Evolutionary conservation across 129 eudicot genomes (phyloP), one percentile per base, ranked within the genome.

Genomic region (Cynara cardunculus): DNA sequence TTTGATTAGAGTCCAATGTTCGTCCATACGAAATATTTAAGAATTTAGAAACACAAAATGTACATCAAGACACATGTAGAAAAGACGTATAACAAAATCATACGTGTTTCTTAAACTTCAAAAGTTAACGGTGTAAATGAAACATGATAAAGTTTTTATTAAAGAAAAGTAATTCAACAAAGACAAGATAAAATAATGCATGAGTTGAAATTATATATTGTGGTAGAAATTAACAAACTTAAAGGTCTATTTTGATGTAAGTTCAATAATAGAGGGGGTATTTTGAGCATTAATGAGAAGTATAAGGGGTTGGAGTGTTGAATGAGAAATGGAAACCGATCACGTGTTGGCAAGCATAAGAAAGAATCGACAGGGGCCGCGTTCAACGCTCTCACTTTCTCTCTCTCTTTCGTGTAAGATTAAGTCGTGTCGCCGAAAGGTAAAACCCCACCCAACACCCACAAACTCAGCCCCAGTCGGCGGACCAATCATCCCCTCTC

Each of bases 341-440:
- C 86, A 83, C 86, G 86, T 83, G 82, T 82, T 82, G 82, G 86
- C 82, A 83, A 83, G 78, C 77, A 78, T 71, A 61, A 83, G 86
- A 71, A 77, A 41, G 82, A 83, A 75, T 83, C 74, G 78, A 77
- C 82, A 71, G 74, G 68, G 82, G 78, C 86, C 86, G 82, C 86
- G 82, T 77, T 76, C 83, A 83, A 77, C 86, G 86, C 86, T 83
- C 28, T 82, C 31, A 3, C 76, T 46, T 70, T 79, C 24, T 53
- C 71, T 83, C 75, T 73, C 26, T 75, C 75, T 75, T 53, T 73
- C 49, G 73, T 71, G 44, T 65, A 66, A 78, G 80, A 62, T 81
- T 72, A 80, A 85, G 82, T 80, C 83, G 87, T 84, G 84, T 84
- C 84, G 86, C 90, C 86, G 82, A 87, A 87, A 86, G 85, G 83